Conservation (phyloP, 2,329 filamentous ascomycete genomes). For the Hypoxylon sp. region DNA sequence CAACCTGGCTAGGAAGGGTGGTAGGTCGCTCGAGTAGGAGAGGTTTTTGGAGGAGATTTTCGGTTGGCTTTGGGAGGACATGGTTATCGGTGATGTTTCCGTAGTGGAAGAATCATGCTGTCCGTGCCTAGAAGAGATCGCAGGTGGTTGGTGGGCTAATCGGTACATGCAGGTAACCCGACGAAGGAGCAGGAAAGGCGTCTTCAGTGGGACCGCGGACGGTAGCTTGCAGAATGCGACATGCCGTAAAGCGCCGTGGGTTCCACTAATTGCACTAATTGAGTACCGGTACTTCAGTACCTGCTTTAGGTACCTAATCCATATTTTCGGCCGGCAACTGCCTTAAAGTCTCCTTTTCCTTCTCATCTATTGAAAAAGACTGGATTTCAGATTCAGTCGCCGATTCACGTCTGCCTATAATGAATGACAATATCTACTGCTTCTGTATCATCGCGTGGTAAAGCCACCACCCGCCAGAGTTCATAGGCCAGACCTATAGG, state of each 20-base stretch:
- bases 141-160: background rate
- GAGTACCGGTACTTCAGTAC: no score
- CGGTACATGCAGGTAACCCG: background rate
- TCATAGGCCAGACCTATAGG: background rate
- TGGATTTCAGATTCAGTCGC: no score
- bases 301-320: no score
- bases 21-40: slow-evolving; percentile 70
- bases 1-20: slow-evolving; percentile 71
- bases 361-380: no score
- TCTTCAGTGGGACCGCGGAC: background rate
- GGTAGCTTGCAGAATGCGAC: background rate
- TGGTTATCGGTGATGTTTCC: background rate
- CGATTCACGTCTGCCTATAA: background rate
- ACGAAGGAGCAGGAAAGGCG: background rate
- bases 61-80: slow-evolving; percentile 24
- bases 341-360: no score
- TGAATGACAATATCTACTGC: background rate
- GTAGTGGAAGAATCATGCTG: background rate
- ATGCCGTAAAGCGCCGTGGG: background rate
- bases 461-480: no score
- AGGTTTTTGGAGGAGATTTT: slow-evolving; percentile 80
- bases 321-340: no score
- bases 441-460: background rate
- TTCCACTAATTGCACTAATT: background rate
- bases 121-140: no score